Base-by-base conservation (phyloP, 441 rosid genomes). In the Gossypium schwendimanii region DNA sequence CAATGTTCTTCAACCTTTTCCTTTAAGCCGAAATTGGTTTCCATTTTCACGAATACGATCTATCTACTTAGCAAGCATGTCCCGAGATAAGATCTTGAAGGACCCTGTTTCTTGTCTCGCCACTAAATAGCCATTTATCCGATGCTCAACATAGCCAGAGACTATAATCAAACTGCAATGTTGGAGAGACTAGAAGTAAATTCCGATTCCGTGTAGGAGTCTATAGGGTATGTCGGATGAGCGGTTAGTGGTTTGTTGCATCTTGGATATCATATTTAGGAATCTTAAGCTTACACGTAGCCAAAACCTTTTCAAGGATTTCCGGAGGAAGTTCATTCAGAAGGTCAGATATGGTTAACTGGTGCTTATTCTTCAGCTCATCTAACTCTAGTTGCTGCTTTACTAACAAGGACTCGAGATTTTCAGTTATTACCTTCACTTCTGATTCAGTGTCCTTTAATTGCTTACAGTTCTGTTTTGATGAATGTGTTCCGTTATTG, bases 371-470 rank as follows among this genome's bases (percentile, higher is more conserved):
- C 76, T 82, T 81, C 47, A 88, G 74, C 80, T 92, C 89, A 58
- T 85, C 88, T 65, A 89, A 69, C 70, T 92, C 96, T 66, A 77
- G 79, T 80, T 86, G 86, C 75, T 92, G 97, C 81, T 84, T 79
- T 65, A 49, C 59, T 80, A 94, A 74, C 67, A 94, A 71, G 73
- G 75, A 55, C 79, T 90, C 87, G 14, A 94, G 91, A 75, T 83
- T 85, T 74, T 87, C 79, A 0, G 77, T 84, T 69, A 83, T 62
- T 26, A 60, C 33, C 55, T 74, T 84, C 11, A 81, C 78, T 26
- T 84, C 81, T 21, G 81, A 21, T 26, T 78, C 86, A 36, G 20
- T 21, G 11, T 62, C 69, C 14, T 24, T 49, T 0, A 15, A 28
- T 53, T 36, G 41, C 24, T 52, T 58, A 31, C 50, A 2, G 59